Conservation (phyloP, 257 asterid genomes). For the Jasminum sambac region DNA sequence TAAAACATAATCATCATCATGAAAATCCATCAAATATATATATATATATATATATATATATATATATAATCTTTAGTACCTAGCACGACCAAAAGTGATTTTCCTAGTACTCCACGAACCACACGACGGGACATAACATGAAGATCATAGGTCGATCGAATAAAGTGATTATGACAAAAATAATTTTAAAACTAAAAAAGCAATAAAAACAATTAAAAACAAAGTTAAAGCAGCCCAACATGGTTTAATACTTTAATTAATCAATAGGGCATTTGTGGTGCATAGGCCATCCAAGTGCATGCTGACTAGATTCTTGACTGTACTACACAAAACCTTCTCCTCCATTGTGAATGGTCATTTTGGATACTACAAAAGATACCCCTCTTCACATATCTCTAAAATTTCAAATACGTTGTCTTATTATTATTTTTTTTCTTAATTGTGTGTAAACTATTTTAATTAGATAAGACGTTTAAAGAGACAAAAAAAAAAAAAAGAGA, state of each 20-base stretch:
- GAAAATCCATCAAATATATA: slow-evolving; percentile 18
- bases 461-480: no score
- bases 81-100: background rate
- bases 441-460: no score
- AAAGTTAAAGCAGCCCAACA: background rate
- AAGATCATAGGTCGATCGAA: background rate
- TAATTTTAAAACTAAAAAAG: no score
- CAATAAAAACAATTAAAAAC: no score
- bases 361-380: background rate
- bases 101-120: background rate
- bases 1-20: background rate
- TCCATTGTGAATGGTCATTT: background rate
- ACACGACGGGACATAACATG: background rate
- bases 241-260: background rate
- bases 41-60: no score
- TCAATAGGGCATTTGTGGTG: background rate
- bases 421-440: no score
- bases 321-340: slow-evolving; percentile 25
- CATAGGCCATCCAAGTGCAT: slow-evolving; percentile 15
- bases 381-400: background rate
- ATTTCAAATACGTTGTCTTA: no score
- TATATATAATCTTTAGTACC: background rate
- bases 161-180: background rate
- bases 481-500: background rate
- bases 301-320: slow-evolving; percentile 39